Evolutionary conservation across 1,284 basidiomycete species (phyloP).

Genomic region (Ustilago trichophora): DNA sequence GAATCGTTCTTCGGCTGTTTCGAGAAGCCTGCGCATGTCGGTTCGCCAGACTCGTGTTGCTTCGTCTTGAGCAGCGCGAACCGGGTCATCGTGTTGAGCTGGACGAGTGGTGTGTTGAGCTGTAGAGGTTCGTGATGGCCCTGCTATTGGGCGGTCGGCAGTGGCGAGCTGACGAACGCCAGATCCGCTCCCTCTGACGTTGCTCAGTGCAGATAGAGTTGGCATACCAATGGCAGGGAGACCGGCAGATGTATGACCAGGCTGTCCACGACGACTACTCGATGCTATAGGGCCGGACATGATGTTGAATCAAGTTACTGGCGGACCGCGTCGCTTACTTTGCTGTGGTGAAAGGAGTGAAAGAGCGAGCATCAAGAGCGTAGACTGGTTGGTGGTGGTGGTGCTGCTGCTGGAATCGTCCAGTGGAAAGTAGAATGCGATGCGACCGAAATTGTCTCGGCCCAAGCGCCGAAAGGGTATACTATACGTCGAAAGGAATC

Average conservation of each 20-base stretch:
- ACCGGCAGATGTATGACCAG: not conserved
- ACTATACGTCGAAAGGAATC: too few species aligned
- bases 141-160: not conserved
- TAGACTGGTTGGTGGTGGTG: too few species aligned
- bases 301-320: too few species aligned
- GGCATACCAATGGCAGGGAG: not conserved
- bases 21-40: constrained; percentile 48
- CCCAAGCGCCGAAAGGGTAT: too few species aligned
- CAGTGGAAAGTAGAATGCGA: too few species aligned
- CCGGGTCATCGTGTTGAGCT: constrained; percentile 20
- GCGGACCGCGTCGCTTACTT: too few species aligned
- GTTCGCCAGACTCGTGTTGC: constrained; percentile 49
- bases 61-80: constrained; percentile 32
- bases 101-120: not conserved
- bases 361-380: too few species aligned
- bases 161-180: not conserved
- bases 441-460: too few species aligned
- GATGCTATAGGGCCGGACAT: not conserved
- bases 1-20: constrained; percentile 51
- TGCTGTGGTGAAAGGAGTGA: too few species aligned
- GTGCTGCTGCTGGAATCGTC: too few species aligned
- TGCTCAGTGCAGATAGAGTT: not conserved
- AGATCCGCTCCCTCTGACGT: not conserved
- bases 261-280: not conserved
- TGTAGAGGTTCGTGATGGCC: constrained; percentile 5